Base-by-base conservation (phyloP, 1,284 basidiomycete genomes). In the Mycena citricolor region DNA sequence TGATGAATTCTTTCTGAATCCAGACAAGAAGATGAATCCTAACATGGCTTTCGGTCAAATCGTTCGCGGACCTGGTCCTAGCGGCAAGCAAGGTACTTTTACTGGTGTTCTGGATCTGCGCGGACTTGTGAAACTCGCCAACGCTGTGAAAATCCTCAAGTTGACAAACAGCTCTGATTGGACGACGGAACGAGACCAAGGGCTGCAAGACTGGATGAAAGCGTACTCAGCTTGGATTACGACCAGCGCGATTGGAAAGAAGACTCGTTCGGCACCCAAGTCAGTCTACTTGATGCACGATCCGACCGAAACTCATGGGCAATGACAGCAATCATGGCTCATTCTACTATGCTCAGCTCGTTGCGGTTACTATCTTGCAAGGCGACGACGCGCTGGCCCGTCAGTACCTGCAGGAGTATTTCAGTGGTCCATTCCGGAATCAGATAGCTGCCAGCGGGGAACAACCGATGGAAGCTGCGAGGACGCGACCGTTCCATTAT, bases 21-120 rank as follows among this genome's bases (percentile, higher is more conserved):
- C 69, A 1, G 56, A 60, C 8, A 82, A 77, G 1, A 62, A 57
- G n/a, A 79, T 84, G 74, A 76, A 78, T 54, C 80, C 82, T 13
- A 76, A 80, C 57, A 64, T 83, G 55, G 71, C 79, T 51, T 85
- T 70, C 52, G 80, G 77, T 0, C 82, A 85, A 61, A 61, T 80
- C 24, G 67, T 79, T 17, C 75, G 82, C 12, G 81, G 82, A 0
- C 79, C 79, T 8, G 73, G 69, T 1, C 56, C 62, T 17, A 60
- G 57, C 7, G 69, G 71, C 31, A 62, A 67, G 47, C 51, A 56
- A 11, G 79, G 79, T 17, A 71, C 76, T 12, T 78, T 73, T 56
- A 79, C 77, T 14, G 80, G 80, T 2, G 59, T 82, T 10, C 61
- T 84, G 31, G 81, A 83, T 54, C 52, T 81, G 42, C 70, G 79